These are phyloP conservation scores for Phylloporus rhodoxanthus DNA, from an alignment of 768 basidiomycete genomes.

Conservation along the genomic window DNA sequence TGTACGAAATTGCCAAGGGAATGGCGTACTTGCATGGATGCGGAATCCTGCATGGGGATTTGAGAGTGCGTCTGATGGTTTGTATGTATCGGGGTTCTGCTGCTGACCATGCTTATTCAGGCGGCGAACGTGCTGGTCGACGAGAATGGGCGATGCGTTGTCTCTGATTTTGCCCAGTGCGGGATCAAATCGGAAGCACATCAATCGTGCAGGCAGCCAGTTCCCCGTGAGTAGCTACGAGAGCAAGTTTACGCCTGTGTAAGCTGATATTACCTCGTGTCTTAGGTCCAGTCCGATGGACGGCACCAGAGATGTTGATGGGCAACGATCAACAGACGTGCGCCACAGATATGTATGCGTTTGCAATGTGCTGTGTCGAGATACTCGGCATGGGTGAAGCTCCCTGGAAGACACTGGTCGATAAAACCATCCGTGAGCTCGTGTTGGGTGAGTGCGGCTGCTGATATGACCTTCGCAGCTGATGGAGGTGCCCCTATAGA, in stretches of 20 bases:
- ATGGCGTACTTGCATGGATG: conserved; percentile 74
- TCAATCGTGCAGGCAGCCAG: conserved; percentile 47
- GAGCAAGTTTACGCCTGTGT: background rate
- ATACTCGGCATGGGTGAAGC: conserved; percentile 56
- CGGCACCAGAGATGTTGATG: conserved; percentile 59
- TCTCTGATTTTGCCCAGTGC: conserved; percentile 80
- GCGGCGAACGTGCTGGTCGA: conserved; percentile 75
- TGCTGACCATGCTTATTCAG: conserved; percentile 26
- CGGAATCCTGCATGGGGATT: conserved; percentile 71
- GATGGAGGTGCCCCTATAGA: conserved; percentile 31
- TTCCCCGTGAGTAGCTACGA: conserved; percentile 34
- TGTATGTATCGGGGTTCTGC: background rate
- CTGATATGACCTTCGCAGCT: conserved; percentile 8
- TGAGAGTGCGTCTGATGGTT: conserved; percentile 49
- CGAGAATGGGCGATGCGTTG: conserved; percentile 58
- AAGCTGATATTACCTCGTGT: background rate
- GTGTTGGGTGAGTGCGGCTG: conserved; percentile 40
- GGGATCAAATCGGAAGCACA: conserved; percentile 72
- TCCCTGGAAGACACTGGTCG: conserved; percentile 51
- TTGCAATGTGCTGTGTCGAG: conserved; percentile 59
- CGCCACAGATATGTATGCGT: conserved; percentile 65
- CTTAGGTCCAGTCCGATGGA: conserved; percentile 69
- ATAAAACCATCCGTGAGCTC: conserved; percentile 44
- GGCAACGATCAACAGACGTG: conserved; percentile 44
- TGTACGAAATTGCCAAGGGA: conserved; percentile 71